Base-by-base conservation (phyloP, 768 basidiomycete genomes). In the Leccinellum luteum region DNA sequence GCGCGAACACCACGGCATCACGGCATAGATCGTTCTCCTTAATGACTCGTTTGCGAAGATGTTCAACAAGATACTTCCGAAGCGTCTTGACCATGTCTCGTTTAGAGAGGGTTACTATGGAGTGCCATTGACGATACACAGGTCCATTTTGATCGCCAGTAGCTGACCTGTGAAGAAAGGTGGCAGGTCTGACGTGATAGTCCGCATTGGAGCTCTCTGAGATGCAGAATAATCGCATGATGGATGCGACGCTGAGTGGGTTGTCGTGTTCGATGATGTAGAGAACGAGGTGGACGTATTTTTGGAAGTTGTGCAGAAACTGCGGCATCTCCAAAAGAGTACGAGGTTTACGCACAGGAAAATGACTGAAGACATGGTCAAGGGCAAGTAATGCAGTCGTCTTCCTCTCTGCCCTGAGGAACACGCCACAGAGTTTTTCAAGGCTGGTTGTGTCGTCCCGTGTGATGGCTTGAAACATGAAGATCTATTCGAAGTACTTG, bases 381-480 rank as follows among this genome's bases (percentile, higher is more conserved):
- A 63, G 48, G 0, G 61, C 56, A 2, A 63, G 56, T 6, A 63
- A 38, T 8, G 62, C 60, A 7, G 56, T 28, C 5, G 41, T 34
- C 1, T 53, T 48, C 28, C 43, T 54, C 17, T 43, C 25, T 27
- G 8, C 45, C 35, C 25, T 32, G 25, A 55, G 21, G 27, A 83
- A 79, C 13, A 34, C 47, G 6, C 45, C n/a, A 0, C 66, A 75
- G 2, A 83, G 66, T 8, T 60, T 48, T 5, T 62, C 54, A 6
- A 85, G 74, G 6, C 61, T 43, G 0, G 27, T 35, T 1, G 61
- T 23, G 23, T 77, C 67, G 8, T 57, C 57, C 0, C 59, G 47
- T 10, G 58, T 45, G 6, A 78, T 74, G 14, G 75, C 69, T 19
- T 60, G 64, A 56, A 78, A 79, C 77, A 67, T 67, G 19, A 51